These are phyloP conservation scores for Tylopilus balloui DNA, from an alignment of 768 basidiomycete species.

Conservation along the genomic window DNA sequence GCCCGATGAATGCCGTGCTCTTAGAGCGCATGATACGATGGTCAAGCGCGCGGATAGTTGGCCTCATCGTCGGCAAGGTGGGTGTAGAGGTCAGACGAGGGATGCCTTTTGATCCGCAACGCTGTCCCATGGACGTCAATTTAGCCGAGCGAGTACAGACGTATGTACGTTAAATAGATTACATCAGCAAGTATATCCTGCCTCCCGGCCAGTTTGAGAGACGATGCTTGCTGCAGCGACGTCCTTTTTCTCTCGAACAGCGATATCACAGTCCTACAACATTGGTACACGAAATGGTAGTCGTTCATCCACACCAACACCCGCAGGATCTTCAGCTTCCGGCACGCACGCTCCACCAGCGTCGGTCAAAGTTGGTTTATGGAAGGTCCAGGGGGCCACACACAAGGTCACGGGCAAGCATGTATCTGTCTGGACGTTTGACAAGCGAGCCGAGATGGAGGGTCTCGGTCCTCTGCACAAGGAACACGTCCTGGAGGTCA, in stretches of 20 bases:
- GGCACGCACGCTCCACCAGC: constrained; percentile 40
- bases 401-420: constrained; percentile 90
- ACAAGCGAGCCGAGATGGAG: constrained; percentile 80
- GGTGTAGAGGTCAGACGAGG: not conserved
- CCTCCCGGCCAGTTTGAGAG: not conserved
- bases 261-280: constrained; percentile 76
- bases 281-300: constrained; percentile 43
- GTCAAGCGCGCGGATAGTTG: constrained; percentile 40
- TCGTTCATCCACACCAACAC: constrained; percentile 35
- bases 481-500: constrained; percentile 74
- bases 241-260: constrained; percentile 77
- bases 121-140: not conserved
- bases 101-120: constrained; percentile 1
- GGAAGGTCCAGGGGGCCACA: constrained; percentile 81
- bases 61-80: constrained; percentile 40
- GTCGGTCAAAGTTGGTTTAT: constrained; percentile 65
- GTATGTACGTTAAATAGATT: not conserved
- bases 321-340: constrained; percentile 31
- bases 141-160: not conserved
- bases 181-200: not conserved
- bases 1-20: constrained; percentile 75
- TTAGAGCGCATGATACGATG: constrained; percentile 37
- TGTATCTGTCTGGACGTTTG: constrained; percentile 90
- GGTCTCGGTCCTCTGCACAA: constrained; percentile 56
- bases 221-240: constrained; percentile 76